Evolutionary conservation across 768 basidiomycete species (phyloP), one percentile per base, ranked within the genome.

Genomic region (Rhodotorula taiwanensis): DNA sequence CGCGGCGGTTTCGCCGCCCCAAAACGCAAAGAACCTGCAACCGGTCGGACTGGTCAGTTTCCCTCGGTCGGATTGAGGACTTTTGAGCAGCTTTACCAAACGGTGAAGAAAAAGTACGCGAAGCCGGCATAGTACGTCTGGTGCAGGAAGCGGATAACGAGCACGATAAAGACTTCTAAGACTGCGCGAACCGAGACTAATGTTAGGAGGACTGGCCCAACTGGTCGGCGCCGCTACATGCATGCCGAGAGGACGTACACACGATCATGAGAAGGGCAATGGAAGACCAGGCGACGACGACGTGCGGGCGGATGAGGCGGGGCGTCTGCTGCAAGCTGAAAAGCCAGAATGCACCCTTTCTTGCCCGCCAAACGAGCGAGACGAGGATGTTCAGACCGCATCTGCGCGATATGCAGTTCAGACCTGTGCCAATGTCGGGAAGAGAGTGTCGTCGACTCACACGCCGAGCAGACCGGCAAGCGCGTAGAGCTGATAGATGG

Each of bases 291-390:
- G 41, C 41, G 27, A 60, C 21, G 13, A 47, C 56, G 8, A 52
- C 54, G 31, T 60, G 54, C 2, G 55, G 55, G 1, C 54, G 43
- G 3, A 60, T 52, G 25, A 60, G 36, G 3, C 43, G 25, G 1
- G 55, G 55, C 64, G 43, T 27, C 6, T 36, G 27, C 30, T 66
- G 58, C 31, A 47, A 42, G 2, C 58, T 34, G 20, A 41, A 20
- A 31, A 60, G 2, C 58, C 64, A 66, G 33, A 64, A 49, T n/a
- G 30, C 25, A 16, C 58, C 52, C 9, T 55, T 55, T 9, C 21
- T n/a, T 25, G 11, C 13, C 9, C 63, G 52, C 1, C 50, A 23
- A 25, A 20, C 0, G 18, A 59, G 57, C 57, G 57, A 59, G 30
- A 55, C 16, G 30, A 45, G 13, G 42, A 64, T 33, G 30, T 54